Conservation (phyloP, 2,329 filamentous ascomycete species). For the Leptoxyphium fumago region DNA sequence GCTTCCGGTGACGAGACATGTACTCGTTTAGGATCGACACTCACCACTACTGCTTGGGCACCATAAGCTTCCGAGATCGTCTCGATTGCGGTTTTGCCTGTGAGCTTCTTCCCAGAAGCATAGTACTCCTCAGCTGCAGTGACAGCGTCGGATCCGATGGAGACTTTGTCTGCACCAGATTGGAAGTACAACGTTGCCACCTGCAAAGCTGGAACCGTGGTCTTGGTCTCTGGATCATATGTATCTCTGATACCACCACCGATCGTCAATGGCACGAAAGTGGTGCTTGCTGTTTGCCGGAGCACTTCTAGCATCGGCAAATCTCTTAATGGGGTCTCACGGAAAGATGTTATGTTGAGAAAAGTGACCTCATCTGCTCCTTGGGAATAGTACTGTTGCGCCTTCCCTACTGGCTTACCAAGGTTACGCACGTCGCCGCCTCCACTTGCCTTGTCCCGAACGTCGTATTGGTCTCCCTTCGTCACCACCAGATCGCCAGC, state of each 20-base stretch:
- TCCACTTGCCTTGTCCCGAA: conserved; percentile 65
- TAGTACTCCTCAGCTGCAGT: conserved; percentile 86
- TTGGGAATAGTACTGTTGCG: conserved; percentile 84
- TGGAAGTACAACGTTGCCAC: conserved; percentile 97
- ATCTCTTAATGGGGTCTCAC: conserved; percentile 84
- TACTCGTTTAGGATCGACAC: conserved; percentile 81
- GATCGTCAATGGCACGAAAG: conserved; percentile 91
- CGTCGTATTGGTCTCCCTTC: conserved; percentile 97
- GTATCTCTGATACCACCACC: conserved; percentile 93
- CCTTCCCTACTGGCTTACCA: conserved; percentile 93
- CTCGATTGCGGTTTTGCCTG: conserved; percentile 82
- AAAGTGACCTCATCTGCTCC: conserved; percentile 96
- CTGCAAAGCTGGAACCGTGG: conserved; percentile 73
- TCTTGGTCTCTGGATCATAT: conserved; percentile 66
- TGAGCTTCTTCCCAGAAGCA: conserved; percentile 49
- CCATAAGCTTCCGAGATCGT: conserved; percentile 88
- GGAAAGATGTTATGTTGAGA: conserved; percentile 95
- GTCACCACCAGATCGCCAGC: conserved; percentile 90
- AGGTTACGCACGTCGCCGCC: conserved; percentile 65
- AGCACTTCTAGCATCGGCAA: conserved; percentile 93
- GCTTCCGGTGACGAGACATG: conserved; percentile 58
- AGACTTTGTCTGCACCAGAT: conserved; percentile 92
- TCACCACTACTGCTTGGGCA: conserved; percentile 91
- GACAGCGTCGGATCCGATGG: conserved; percentile 90
- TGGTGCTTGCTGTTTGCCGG: conserved; percentile 68